These are phyloP conservation scores for Aspergillus sp. DNA, from an alignment of 2,329 filamentous ascomycete genomes.

Conservation along the genomic window DNA sequence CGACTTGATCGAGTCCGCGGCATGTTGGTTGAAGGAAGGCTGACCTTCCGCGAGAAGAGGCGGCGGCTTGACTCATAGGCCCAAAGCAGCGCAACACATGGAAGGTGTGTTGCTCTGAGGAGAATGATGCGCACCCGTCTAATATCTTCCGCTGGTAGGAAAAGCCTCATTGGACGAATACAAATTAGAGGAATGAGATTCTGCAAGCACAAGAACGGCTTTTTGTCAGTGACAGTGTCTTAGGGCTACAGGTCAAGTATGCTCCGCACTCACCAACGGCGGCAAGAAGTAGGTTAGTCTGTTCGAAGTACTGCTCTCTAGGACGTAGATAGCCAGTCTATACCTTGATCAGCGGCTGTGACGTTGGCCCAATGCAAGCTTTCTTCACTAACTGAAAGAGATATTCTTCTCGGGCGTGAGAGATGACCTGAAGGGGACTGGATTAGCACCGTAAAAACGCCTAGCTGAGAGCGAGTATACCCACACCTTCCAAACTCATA, in stretches of 20 bases:
- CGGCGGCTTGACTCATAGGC: slow-evolving; percentile 49
- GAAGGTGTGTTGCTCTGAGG: slow-evolving; percentile 59
- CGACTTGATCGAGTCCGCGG: slow-evolving; percentile 18
- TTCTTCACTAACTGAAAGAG: slow-evolving; percentile 52
- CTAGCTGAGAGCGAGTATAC: slow-evolving; percentile 3
- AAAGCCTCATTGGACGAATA: slow-evolving; percentile 58
- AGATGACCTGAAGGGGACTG: slow-evolving; percentile 50
- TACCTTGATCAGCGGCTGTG: slow-evolving; percentile 12
- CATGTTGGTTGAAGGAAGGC: slow-evolving; percentile 22
- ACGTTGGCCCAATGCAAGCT: background rate
- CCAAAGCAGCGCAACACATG: slow-evolving; percentile 58
- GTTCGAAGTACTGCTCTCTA: slow-evolving; percentile 47
- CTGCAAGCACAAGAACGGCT: slow-evolving; percentile 31
- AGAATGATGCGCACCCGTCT: slow-evolving; percentile 58
- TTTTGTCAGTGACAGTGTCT: slow-evolving; percentile 10
- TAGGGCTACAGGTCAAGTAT: background rate
- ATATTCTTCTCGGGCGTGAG: slow-evolving; percentile 62
- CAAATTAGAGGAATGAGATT: slow-evolving; percentile 59
- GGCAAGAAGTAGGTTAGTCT: slow-evolving; percentile 49
- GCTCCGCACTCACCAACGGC: slow-evolving; percentile 39
- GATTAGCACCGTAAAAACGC: background rate
- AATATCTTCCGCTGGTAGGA: slow-evolving; percentile 55
- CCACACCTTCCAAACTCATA: slow-evolving; percentile 57
- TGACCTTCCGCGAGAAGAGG: slow-evolving; percentile 25
- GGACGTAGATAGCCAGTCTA: slow-evolving; percentile 45